Conservation (phyloP, 768 basidiomycete genomes). For the Hygrophorus pudorinus region DNA sequence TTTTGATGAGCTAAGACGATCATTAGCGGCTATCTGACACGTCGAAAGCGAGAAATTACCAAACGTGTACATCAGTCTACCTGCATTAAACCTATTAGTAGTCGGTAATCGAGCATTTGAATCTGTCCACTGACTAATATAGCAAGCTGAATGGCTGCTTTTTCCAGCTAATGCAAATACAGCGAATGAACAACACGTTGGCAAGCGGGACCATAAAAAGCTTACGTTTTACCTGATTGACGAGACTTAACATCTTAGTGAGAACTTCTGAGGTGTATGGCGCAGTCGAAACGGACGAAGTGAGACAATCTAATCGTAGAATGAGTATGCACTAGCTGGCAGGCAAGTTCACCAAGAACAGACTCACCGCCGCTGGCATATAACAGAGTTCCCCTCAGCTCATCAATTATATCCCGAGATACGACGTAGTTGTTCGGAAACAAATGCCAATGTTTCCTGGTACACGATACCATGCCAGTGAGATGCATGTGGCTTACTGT, state of each 20-base stretch:
- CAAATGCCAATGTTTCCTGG: conserved; percentile 26
- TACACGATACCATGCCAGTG: not conserved
- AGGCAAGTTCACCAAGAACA: not conserved
- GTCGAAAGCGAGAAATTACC: conserved; percentile 16
- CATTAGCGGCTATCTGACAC: not conserved
- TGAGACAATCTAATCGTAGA: conserved; percentile 25
- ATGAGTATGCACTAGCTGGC: not conserved
- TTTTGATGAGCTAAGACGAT: conserved; percentile 22
- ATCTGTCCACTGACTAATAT: conserved; percentile 3
- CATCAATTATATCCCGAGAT: conserved; percentile 18
- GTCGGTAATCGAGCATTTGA: not conserved
- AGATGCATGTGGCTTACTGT: not conserved
- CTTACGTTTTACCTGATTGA: conserved; percentile 28
- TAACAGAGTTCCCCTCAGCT: conserved; percentile 28
- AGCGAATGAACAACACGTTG: not conserved
- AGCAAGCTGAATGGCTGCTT: conserved; percentile 19
- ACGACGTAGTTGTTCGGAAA: conserved; percentile 23
- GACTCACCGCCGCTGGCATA: conserved; percentile 26
- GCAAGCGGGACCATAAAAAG: not conserved
- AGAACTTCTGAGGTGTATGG: conserved; percentile 28
- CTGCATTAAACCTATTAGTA: conserved; percentile 14
- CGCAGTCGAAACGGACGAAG: conserved; percentile 29
- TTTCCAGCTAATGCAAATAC: not conserved
- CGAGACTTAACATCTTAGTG: conserved; percentile 25
- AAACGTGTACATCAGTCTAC: conserved; percentile 33